Evolutionary conservation across 73 alveolate genomes (phyloP), one percentile per base, ranked within the genome.

Genomic region (Uronychia binucleata): DNA sequence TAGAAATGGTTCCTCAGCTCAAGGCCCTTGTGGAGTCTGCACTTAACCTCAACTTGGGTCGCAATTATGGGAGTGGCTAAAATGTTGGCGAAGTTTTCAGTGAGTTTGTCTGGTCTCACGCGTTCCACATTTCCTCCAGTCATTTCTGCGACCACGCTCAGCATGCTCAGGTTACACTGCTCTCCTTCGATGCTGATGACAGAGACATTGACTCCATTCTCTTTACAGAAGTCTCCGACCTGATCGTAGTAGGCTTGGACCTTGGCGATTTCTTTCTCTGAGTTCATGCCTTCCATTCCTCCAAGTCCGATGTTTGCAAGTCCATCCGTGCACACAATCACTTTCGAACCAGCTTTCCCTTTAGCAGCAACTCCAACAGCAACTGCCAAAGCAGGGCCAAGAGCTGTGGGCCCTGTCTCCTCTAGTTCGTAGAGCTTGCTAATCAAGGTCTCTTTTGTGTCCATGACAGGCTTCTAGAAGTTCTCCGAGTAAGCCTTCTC

Each of bases 21-120:
- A 74, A 96, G 82, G 11, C 89, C 93, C 59, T 82, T 96, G 86
- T 93, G 98, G 75, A 96, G 88, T 57, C 76, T 93, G n/a, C 95
- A 84, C 82, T 87, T 86, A 77, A 94, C 87, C 67, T 85, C 89
- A 8, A 95, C 97, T 28, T 93, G 85, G 28, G 90, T 86, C 1
- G 97, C 99, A 78, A 96, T 84, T 5, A 89, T 90, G 34, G 86
- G 90, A 82, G 82, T 88, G 74, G 82, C 59, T 31, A 95, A 84
- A 30, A 93, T 85, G 59, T 92, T 90, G 14, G 92, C 85, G 85
- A 96, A 95, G 79, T 96, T 93, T 31, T 90, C 90, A 1, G 80
- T 88, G 60, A 96, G 79, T 26, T 93, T 84, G 28, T 78, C 92
- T 29, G 97, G 97, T 28, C 79, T 88, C 26, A 96, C 98, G 76